Evolutionary conservation across 371 early-diverging fungal genomes (phyloP), one percentile per base, ranked within the genome.

Genomic region (Saksenaea oblongispora): DNA sequence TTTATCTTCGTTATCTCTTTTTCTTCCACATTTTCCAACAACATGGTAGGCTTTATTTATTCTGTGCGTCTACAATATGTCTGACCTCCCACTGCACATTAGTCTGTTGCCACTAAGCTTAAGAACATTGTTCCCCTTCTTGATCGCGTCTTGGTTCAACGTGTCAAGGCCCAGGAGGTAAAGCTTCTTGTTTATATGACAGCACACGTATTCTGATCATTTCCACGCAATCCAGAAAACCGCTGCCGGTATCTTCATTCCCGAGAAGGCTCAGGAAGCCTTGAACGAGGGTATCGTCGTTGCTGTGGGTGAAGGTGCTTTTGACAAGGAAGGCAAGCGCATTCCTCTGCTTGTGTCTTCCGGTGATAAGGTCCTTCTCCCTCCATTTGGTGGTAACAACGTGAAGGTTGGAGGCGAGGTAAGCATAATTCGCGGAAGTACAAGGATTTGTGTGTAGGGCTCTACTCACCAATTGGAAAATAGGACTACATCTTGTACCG

Each of bases 221-320:
- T 47, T 51, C 24, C n/a, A 18, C n/a, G 17, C 55, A 5, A 28
- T 31, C 56, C 79, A 95, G 95, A 87, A 95, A 85, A 98, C 98
- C 42, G 91, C 95, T 35, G 78, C 93, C n/a, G 99, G 99, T 74
- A 87, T 99, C 71, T 92, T 85, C 76, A 95, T 99, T 56, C 99
- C 99, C 56, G 96, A 98, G 77, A 97, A 97, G 87, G 92, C 98
- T n/a, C 95, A 96, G 75, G 98, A 97, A 84, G 72, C 91, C 42
- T 77, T 95, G 62, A 95, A 97, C 85, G 94, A 95, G 79, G 99
- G 93, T 59, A 62, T 90, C 60, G 96, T 99, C 59, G 78, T 98
- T 73, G 94, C 97, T 36, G 94, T 92, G 39, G 99, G 99, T 42
- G 95, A 95, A 68, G 99, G 99, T 60, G 81, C 86, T 62, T 72